phyloP scores from a whole-genome alignment of 1,284 basidiomycete genomes.

The Ustilago shanxiensis region DNA sequence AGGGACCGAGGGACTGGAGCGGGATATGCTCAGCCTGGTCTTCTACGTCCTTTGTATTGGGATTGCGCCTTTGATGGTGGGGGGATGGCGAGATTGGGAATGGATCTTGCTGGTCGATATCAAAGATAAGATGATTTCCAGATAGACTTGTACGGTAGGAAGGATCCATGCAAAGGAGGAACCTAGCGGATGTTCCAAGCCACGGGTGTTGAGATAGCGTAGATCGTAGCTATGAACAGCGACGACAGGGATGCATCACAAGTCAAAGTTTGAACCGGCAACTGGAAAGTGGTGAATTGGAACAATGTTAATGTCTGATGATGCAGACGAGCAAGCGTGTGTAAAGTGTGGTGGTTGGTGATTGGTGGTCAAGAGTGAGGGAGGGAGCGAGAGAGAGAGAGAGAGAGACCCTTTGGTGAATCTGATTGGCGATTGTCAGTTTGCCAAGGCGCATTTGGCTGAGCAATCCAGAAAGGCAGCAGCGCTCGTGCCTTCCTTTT shows the following conservation, averaged over 20 bases:
- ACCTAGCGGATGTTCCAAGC: slow-evolving; percentile 1
- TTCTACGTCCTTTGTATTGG: slow-evolving; percentile 5
- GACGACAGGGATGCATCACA: slow-evolving; percentile 9
- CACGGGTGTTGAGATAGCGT: not conserved
- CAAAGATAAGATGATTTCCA: slow-evolving; percentile 15
- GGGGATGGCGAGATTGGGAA: not conserved
- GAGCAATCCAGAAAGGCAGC: too few species aligned
- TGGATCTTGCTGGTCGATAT: not conserved
- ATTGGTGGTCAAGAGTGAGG: not conserved
- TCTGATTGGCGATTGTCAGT: not conserved
- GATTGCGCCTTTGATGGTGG: not conserved
- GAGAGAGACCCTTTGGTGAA: not conserved
- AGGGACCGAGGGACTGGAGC: slow-evolving; percentile 34
- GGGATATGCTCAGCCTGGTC: slow-evolving; percentile 40
- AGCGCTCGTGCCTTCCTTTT: too few species aligned
- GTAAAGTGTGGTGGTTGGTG: not conserved
- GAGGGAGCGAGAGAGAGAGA: too few species aligned
- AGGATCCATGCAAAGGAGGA: slow-evolving; percentile 32
- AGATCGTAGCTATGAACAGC: slow-evolving; percentile 7
- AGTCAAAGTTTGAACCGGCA: not conserved
- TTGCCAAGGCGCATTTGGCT: too few species aligned
- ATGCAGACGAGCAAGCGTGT: not conserved
- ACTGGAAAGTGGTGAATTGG: not conserved
- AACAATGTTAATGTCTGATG: not conserved
- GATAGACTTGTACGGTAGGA: not conserved